A percentile compares a stretch with the other conserved stretches of the same genome.
Evolutionary conservation across 441 rosid genomes (phyloP).

Genomic region (Jatropha multifida): DNA sequence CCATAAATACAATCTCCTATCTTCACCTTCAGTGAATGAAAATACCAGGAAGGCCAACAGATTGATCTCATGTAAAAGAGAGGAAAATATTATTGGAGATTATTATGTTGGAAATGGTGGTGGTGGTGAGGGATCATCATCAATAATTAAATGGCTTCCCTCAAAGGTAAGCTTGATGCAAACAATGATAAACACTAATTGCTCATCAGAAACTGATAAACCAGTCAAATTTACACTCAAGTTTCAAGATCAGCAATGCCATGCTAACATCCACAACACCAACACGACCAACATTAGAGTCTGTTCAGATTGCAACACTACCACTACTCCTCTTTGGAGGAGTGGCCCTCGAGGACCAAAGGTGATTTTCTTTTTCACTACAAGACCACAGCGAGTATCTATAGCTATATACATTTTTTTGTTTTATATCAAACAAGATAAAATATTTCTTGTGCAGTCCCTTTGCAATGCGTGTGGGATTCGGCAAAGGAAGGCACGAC

Average conservation of each 20-base stretch:
- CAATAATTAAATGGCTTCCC: slow-evolving; percentile 39
- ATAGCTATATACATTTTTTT: no score
- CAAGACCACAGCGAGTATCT: no score
- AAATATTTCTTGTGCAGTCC: slow-evolving; percentile 35
- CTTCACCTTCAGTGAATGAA: slow-evolving; percentile 17
- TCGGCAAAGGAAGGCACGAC: slow-evolving; percentile 57
- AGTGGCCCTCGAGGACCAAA: slow-evolving; percentile 70
- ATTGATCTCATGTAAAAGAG: slow-evolving; percentile 8
- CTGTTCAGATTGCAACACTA: slow-evolving; percentile 57
- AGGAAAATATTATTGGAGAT: slow-evolving; percentile 6
- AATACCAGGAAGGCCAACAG: no score
- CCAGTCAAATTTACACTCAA: slow-evolving; percentile 15
- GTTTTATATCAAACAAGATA: no score
- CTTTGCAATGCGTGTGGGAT: slow-evolving; percentile 79
- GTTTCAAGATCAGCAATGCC: slow-evolving; percentile 1
- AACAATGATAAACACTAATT: slow-evolving; percentile 33
- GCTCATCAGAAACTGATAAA: slow-evolving; percentile 16
- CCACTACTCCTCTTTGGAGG: slow-evolving; percentile 68
- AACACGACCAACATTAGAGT: slow-evolving; percentile 30
- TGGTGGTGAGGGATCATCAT: slow-evolving; percentile 9
- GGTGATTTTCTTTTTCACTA: slow-evolving; percentile 27
- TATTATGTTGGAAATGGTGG: neutral
- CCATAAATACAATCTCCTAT: slow-evolving; percentile 5
- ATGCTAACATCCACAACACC: slow-evolving; percentile 15
- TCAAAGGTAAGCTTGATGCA: slow-evolving; percentile 44